Conservation (phyloP, 441 rosid genomes). For the Jatropha multifida region DNA sequence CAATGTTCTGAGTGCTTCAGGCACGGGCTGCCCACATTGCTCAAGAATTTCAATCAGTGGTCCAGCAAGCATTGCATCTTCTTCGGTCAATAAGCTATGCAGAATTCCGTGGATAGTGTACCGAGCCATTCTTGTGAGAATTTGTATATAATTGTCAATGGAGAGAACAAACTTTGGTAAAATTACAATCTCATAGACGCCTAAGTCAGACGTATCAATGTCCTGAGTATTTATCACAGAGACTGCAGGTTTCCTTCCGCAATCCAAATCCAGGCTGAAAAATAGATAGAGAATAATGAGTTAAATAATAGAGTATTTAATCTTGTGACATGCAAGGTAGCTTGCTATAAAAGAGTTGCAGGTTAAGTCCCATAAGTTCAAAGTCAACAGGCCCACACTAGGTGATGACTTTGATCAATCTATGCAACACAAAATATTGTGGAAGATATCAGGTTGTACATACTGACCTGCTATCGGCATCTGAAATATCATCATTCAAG, state of each 20-base stretch:
- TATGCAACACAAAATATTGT: background rate
- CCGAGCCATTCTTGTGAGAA: slow-evolving; percentile 58
- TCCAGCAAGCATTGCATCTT: slow-evolving; percentile 35
- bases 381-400: background rate
- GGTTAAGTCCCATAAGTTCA: background rate
- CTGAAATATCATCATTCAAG: slow-evolving; percentile 23
- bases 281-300: slow-evolving; percentile 2
- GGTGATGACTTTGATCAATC: background rate
- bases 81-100: slow-evolving; percentile 46
- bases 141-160: slow-evolving; percentile 34
- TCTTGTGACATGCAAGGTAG: background rate
- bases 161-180: slow-evolving; percentile 43
- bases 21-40: slow-evolving; percentile 53
- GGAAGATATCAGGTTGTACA: background rate
- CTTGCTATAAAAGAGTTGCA: background rate
- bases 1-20: slow-evolving; percentile 40
- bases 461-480: slow-evolving; percentile 40
- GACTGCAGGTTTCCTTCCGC: slow-evolving; percentile 30
- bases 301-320: background rate
- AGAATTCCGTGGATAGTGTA: slow-evolving; percentile 38
- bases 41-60: slow-evolving; percentile 46
- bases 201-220: slow-evolving; percentile 33
- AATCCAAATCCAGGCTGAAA: slow-evolving; percentile 30
- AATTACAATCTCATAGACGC: slow-evolving; percentile 39
- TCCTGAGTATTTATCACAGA: slow-evolving; percentile 36